These are phyloP conservation scores for Boletus sp. DNA, from an alignment of 1,284 basidiomycete species.

Conservation along the genomic window DNA sequence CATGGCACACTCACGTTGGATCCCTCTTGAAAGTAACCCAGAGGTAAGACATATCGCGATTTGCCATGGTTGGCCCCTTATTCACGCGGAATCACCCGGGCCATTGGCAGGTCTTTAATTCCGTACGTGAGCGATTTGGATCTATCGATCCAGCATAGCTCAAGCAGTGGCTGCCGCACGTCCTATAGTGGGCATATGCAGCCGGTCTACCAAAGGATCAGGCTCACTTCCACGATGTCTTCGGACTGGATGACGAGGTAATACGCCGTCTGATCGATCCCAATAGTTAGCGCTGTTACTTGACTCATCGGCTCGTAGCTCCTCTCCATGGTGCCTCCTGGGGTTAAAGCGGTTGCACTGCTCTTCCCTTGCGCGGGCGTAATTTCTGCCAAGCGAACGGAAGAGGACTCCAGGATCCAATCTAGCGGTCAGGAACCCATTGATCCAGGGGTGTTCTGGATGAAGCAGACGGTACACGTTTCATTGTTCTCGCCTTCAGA, in stretches of 20 bases:
- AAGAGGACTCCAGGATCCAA: slow-evolving; percentile 54
- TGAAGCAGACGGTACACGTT: slow-evolving; percentile 67
- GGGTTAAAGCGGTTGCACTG: slow-evolving; percentile 77
- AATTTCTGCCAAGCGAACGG: slow-evolving; percentile 47
- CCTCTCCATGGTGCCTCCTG: slow-evolving; percentile 61
- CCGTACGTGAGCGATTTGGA: slow-evolving; percentile 32
- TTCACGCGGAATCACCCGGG: background rate
- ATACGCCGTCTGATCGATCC: slow-evolving; percentile 7
- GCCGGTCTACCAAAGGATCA: slow-evolving; percentile 62
- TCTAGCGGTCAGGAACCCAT: slow-evolving; percentile 48
- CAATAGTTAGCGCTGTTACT: background rate
- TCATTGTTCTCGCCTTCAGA: background rate
- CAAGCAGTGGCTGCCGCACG: background rate
- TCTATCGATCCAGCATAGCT: background rate
- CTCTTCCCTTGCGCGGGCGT: slow-evolving; percentile 70
- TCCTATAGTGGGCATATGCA: slow-evolving; percentile 66
- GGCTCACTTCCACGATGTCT: slow-evolving; percentile 75
- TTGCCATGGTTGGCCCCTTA: slow-evolving; percentile 3
- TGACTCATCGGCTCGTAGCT: slow-evolving; percentile 45
- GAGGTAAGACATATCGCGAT: slow-evolving; percentile 43
- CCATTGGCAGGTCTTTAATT: slow-evolving; percentile 48
- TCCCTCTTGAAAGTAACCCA: slow-evolving; percentile 76
- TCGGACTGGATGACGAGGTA: slow-evolving; percentile 74
- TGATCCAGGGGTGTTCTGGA: slow-evolving; percentile 64
- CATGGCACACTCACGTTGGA: slow-evolving; percentile 46